Evolutionary conservation across 306 rosid genomes (phyloP), one percentile per base, ranked within the genome.

Genomic region (Cajanus cajan): DNA sequence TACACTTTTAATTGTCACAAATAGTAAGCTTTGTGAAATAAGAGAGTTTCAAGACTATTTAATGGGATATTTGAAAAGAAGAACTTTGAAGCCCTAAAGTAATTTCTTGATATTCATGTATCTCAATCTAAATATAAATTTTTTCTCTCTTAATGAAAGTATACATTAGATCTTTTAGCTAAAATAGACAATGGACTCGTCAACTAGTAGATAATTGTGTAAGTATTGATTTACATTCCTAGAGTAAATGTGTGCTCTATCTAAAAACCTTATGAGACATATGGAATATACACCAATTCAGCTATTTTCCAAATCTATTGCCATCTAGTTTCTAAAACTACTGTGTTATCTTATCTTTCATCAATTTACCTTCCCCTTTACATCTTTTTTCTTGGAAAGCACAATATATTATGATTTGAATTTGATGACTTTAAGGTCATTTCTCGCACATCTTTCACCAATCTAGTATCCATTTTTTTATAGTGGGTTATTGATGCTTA

Each of bases 401-500:
- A 52, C 8, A 15, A 70, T 40, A 57, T 15, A 63, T 14, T 58
- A 8, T 10, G 45, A 71, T 69, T 81, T 77, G 25, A 45, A 58
- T 6, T 0, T 18, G 45, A 25, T 43, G 45, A 22, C 8, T 10
- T 67, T 8, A 52, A 55, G n/a, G 28, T 22, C 2, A 22, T 22
- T 25, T 24, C 16, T 7, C 2, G 4, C 13, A 52, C 2, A 7
- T 52, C 5, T 52, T 34, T 57, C 15, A 54, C 4, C 18, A 4
- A 14, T 2, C 7, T 45, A 14, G 2, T 45, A 13, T 28, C 31
- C 31, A 28, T 67, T 74, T 55, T n/a, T 68, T 87, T 39, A 24
- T 94, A 94, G 98, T 90, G 73, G 44, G 93, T 88, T 70, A 87
- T 94, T n/a, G 98, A 94, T 83, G 94, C 97, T 51, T 87, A 69